Conservation (phyloP, 306 rosid species). For the Prunus campanulata region DNA sequence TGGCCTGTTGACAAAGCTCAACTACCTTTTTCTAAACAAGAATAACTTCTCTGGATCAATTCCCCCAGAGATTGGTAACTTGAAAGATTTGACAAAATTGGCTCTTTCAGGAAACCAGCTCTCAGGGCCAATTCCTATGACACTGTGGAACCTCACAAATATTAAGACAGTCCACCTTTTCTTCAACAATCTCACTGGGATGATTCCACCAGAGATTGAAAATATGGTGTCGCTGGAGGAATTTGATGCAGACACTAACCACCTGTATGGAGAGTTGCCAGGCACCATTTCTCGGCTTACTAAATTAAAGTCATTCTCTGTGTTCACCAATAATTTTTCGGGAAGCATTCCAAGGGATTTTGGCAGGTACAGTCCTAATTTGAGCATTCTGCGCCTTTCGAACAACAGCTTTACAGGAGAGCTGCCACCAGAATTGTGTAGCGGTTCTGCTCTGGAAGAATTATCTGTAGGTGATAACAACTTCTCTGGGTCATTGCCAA, state of each 20-base stretch:
- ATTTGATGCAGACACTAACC: too few species aligned
- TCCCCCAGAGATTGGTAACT: too few species aligned
- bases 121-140: too few species aligned
- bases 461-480: constrained; percentile 34
- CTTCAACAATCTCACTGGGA: constrained; percentile 46
- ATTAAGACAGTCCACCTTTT: constrained; percentile 28
- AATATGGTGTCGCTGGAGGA: too few species aligned
- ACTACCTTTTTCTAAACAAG: too few species aligned
- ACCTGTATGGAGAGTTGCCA: too few species aligned
- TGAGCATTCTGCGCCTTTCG: constrained; percentile 21
- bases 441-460: constrained; percentile 6
- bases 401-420: constrained; percentile 51
- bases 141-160: constrained; percentile 28
- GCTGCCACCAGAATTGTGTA: constrained; percentile 45
- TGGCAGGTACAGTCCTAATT: constrained; percentile 40
- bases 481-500: constrained; percentile 51
- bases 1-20: too few species aligned
- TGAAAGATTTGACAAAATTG: too few species aligned
- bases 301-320: background rate
- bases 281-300: background rate
- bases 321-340: constrained; percentile 19
- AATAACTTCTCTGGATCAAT: too few species aligned
- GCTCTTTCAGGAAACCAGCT: too few species aligned
- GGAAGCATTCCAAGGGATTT: constrained; percentile 46
- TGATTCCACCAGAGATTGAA: constrained; percentile 24